Evolutionary conservation across 2,329 filamentous ascomycete genomes (phyloP).

Genomic region (Hypoxylon sp.): DNA sequence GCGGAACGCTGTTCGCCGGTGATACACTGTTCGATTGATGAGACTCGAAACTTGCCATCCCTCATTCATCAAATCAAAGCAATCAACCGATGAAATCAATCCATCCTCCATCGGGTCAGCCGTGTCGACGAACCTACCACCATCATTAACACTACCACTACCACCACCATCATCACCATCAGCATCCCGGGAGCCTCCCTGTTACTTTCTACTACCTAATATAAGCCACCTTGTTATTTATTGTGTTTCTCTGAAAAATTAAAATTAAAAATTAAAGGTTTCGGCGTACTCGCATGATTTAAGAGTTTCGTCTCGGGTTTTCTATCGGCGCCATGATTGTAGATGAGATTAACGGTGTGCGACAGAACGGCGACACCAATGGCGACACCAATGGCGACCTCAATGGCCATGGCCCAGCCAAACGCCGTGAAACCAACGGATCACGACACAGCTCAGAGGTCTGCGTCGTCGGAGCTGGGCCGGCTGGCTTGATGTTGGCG

Average conservation of each 20-base stretch:
- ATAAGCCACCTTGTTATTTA: conserved; percentile 38
- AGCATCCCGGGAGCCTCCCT: conserved; percentile 7
- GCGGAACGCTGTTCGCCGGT: conserved; percentile 44
- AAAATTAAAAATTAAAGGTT: conserved; percentile 8
- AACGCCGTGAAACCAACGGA: conserved; percentile 43
- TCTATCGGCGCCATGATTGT: conserved; percentile 45
- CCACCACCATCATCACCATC: conserved; percentile 8
- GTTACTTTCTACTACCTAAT: conserved; percentile 39
- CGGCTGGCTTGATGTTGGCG: conserved; percentile 70
- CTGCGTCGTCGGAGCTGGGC: conserved; percentile 70
- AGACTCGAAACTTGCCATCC: conserved; percentile 18
- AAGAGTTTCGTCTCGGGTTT: conserved; percentile 30
- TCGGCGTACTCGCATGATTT: conserved; percentile 34
- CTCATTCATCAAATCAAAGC: conserved; percentile 29
- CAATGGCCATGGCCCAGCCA: conserved; percentile 42
- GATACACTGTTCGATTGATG: conserved; percentile 32
- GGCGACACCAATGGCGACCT: conserved; percentile 40
- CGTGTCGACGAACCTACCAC: conserved; percentile 32
- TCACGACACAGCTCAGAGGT: conserved; percentile 54
- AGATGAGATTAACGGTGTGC: conserved; percentile 46
- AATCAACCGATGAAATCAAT: conserved; percentile 35
- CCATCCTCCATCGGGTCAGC: conserved; percentile 39
- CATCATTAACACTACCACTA: conserved; percentile 4
- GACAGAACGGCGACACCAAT: conserved; percentile 44
- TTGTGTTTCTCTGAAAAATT: conserved; percentile 25